phyloP scores from a whole-genome alignment of 148 eudicot genomes.

The Camellia sinensis region DNA sequence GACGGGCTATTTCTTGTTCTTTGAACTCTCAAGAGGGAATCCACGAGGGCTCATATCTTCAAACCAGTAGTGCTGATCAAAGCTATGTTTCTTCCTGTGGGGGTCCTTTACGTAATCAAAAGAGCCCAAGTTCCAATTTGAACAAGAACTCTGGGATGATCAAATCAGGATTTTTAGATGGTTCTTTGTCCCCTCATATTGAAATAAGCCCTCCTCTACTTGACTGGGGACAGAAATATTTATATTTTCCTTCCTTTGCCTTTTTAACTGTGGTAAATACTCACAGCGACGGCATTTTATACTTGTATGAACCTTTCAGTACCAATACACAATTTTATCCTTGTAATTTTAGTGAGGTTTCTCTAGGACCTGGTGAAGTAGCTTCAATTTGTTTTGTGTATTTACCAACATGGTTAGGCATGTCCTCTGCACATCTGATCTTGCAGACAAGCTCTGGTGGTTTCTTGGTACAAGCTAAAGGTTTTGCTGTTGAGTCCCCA shows the following conservation, averaged over 20 bases:
- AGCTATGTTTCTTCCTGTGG: constrained; percentile 41
- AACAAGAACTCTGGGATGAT: constrained; percentile 34
- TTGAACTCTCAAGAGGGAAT: constrained; percentile 39
- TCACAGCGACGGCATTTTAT: constrained; percentile 40
- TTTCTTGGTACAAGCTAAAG: constrained; percentile 66
- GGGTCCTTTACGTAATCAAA: constrained; percentile 30
- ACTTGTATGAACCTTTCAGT: constrained; percentile 64
- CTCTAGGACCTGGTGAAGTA: constrained; percentile 72
- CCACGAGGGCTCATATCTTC: constrained; percentile 25
- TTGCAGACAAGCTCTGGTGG: constrained; percentile 87
- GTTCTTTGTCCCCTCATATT: constrained; percentile 44
- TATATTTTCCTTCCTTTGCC: constrained; percentile 61
- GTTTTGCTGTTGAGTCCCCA: constrained; percentile 68
- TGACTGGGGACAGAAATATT: constrained; percentile 68
- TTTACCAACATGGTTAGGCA: constrained; percentile 62
- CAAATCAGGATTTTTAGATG: constrained; percentile 35
- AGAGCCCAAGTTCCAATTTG: constrained; percentile 24
- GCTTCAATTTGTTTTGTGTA: constrained; percentile 64
- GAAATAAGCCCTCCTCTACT: constrained; percentile 55
- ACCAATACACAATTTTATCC: constrained; percentile 77
- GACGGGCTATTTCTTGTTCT: constrained; percentile 56
- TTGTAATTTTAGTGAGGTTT: constrained; percentile 60
- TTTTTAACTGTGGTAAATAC: constrained; percentile 54
- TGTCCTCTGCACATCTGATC: constrained; percentile 64
- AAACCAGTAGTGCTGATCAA: constrained; percentile 21